Percentiles rank a stretch among this genome's conserved stretches.
These are phyloP conservation scores for Ceratobasidium sp. DNA, from an alignment of 1,284 basidiomycete species.

Conservation along the genomic window DNA sequence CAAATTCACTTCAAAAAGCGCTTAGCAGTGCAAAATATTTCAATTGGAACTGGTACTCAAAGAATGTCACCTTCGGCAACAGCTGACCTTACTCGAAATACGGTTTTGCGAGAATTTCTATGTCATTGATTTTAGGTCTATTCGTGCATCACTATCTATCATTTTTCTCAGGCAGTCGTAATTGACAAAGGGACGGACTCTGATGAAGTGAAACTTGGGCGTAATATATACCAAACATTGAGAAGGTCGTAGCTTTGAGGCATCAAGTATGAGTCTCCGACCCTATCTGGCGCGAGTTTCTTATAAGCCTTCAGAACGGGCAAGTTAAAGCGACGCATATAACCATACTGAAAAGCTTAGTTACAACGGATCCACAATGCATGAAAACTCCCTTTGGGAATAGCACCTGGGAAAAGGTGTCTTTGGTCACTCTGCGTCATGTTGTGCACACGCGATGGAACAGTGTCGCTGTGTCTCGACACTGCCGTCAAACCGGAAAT, in stretches of 20 bases:
- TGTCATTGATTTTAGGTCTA: constrained; percentile 47
- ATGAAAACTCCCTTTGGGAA: constrained; percentile 50
- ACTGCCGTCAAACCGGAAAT: constrained; percentile 44
- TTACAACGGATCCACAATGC: constrained; percentile 50
- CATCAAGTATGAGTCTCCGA: constrained; percentile 60
- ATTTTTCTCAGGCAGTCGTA: too few species aligned
- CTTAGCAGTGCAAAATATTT: too few species aligned
- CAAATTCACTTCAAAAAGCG: too few species aligned
- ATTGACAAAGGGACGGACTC: constrained; percentile 44
- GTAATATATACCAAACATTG: constrained; percentile 59
- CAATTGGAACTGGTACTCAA: too few species aligned
- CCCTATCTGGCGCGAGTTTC: constrained; percentile 57
- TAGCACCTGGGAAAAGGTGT: constrained; percentile 54
- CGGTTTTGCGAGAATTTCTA: background rate
- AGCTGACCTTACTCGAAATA: too few species aligned
- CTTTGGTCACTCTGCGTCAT: constrained; percentile 59
- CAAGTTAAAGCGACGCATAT: constrained; percentile 50
- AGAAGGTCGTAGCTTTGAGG: constrained; percentile 57
- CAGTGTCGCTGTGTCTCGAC: constrained; percentile 50
- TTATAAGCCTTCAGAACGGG: constrained; percentile 56
- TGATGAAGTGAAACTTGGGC: constrained; percentile 51
- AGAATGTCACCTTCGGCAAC: too few species aligned
- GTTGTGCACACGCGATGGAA: constrained; percentile 59
- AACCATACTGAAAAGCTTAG: constrained; percentile 53
- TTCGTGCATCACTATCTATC: too few species aligned